Base-by-base conservation (phyloP, 805 yeast species). In the Hanseniaspora guilliermondii region DNA sequence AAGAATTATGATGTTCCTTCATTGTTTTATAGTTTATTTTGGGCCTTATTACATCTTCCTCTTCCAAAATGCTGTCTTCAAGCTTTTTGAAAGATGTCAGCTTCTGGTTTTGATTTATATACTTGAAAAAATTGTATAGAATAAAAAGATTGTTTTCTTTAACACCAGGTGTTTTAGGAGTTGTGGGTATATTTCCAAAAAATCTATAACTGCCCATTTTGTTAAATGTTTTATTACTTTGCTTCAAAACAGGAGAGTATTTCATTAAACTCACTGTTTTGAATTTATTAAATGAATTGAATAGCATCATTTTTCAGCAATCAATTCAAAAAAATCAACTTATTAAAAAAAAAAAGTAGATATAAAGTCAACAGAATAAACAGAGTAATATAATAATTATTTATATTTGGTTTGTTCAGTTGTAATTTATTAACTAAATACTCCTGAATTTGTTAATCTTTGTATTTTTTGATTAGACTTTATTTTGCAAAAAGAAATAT, bases 101-200 rank as follows among this genome's bases (percentile, higher is more conserved):
- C 12, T 30, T 24, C 21, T 30, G 16, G 25, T 44, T 44, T 14
- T 27, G 37, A 17, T 42, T 49, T n/a, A 49, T 19, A n/a, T 33
- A 49, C 21, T 49, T 24, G 7, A 41, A 49, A 19, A 49, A 49
- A 11, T 49, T 41, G 27, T 49, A 49, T 14, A 41, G 19, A 7
- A 37, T 17, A 35, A 49, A 49, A 27, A 49, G 36, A 16, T 48
- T 48, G 46, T 19, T 48, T 36, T 38, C 53, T 9, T 14, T 38
- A 21, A 21, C 30, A n/a, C 22, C 39, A 22, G 32, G 41, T 38
- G 21, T 38, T 35, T n/a, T 19, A 19, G n/a, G 19, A 11, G 17
- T 24, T 12, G 22, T 38, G 27, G 38, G 2, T 30, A 38, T 27
- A 19, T 24, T 48, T 2, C 17, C 27, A 39, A 39, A 39, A 6